Conservation (phyloP, 139 green algal genomes). For the Limnomonas spitsbergensis region DNA sequence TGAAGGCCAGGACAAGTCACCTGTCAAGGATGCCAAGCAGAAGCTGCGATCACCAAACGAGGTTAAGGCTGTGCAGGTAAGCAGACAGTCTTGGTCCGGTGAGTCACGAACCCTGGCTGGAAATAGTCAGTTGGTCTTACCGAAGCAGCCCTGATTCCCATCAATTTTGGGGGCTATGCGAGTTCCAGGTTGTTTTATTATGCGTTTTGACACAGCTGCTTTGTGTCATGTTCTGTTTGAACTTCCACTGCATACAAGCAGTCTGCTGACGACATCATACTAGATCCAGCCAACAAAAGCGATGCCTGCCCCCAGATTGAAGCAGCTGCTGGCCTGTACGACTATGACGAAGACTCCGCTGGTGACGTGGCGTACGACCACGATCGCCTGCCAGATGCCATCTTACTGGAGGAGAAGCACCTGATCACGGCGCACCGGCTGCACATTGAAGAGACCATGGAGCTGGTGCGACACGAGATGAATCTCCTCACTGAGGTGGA, state of each 20-base stretch:
- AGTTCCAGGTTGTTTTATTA: too few species aligned
- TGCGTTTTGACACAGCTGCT: too few species aligned
- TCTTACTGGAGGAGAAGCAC: conserved; percentile 84
- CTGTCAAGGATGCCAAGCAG: not conserved
- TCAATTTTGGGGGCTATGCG: too few species aligned
- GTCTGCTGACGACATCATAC: too few species aligned
- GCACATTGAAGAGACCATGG: conserved; percentile 84
- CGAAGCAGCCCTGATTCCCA: too few species aligned
- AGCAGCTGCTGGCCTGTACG: not conserved
- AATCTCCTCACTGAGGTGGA: conserved; percentile 68
- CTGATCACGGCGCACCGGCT: conserved; percentile 81
- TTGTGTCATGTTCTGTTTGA: too few species aligned
- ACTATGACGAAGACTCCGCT: conserved; percentile 20
- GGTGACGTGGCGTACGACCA: conserved; percentile 20
- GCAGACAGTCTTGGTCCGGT: too few species aligned
- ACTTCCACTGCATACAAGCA: too few species aligned
- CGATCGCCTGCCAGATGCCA: conserved; percentile 65
- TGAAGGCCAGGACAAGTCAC: not conserved
- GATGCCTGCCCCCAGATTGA: too few species aligned
- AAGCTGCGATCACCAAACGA: not conserved
- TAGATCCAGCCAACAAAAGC: too few species aligned
- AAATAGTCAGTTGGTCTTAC: too few species aligned
- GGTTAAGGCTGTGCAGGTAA: not conserved
- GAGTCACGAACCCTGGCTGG: too few species aligned
- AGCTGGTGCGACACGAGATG: conserved; percentile 59